Conservation (phyloP, 1,284 basidiomycete genomes). For the Moniliella sp. region DNA sequence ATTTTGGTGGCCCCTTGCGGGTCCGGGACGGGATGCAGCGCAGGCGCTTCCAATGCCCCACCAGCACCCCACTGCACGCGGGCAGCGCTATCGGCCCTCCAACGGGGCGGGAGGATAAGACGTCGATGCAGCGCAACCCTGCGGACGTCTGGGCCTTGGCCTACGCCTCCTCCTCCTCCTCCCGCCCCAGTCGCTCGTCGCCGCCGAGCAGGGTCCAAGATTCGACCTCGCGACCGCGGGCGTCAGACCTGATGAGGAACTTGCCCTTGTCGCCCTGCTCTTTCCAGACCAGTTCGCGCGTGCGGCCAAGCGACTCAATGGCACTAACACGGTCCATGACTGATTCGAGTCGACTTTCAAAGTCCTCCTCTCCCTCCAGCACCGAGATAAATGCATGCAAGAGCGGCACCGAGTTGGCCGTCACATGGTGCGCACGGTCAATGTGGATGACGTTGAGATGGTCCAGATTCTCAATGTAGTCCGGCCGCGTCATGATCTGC, state of each 20-base stretch:
- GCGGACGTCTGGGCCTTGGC: no score
- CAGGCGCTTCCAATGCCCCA: no score
- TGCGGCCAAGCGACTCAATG: conserved; percentile 17
- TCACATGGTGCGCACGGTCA: conserved; percentile 21
- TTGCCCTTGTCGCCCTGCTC: conserved; percentile 20
- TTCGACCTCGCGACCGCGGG: conserved; percentile 16
- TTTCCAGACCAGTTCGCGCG: conserved; percentile 22
- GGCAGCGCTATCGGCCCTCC: no score
- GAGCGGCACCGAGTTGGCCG: conserved; percentile 22
- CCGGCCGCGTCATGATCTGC: conserved; percentile 26
- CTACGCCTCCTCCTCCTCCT: conserved; percentile 8
- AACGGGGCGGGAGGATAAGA: no score
- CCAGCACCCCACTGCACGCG: no score
- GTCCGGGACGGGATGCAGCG: no score
- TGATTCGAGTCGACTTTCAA: conserved; percentile 15
- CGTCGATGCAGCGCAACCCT: no score
- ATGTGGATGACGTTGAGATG: conserved; percentile 10
- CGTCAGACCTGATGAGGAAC: conserved; percentile 18
- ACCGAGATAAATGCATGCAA: conserved; percentile 18
- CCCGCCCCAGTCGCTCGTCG: conserved; percentile 19
- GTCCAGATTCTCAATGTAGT: conserved; percentile 6
- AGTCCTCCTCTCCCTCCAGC: conserved; percentile 14
- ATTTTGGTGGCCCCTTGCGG: no score
- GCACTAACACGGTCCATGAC: conserved; percentile 26
- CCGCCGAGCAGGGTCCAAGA: conserved; percentile 20